Evolutionary conservation across 1,284 basidiomycete species (phyloP), one percentile per base, ranked within the genome.

Genomic region (Malassezia nana): DNA sequence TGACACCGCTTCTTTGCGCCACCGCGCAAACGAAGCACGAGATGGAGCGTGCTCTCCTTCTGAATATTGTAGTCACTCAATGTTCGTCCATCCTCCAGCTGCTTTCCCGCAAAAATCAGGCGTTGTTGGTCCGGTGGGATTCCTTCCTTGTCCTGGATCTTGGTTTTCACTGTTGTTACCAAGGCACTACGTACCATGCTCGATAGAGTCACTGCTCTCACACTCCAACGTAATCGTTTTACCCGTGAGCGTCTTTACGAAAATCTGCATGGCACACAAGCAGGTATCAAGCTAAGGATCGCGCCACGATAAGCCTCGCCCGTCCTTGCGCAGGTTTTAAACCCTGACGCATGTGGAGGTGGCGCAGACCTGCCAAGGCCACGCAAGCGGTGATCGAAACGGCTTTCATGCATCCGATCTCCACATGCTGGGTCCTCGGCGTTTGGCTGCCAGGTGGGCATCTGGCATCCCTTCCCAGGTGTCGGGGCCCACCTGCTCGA

Each of bases 51-150:
- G 31, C 63, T 62, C 61, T 72, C 66, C 74, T 94, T 94, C 74
- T 96, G 91, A 71, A 77, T 80, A 75, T 96, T 95, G 75, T 86
- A 80, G 52, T 77, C 76, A 51, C 74, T 73, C 45, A 77, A 70
- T 28, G 76, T 77, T 30, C 76, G 69, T 26, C 77, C 77, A 58
- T 77, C 77, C 63, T 78, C 77, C 48, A 96, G 85, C 79, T 96
- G 91, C 81, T 95, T 95, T 69, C 91, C 91, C 50, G 91, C 91
- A 75, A 95, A 96, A 80, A 95, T 94, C 76, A 96, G 78, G 66
- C 91, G 89, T 77, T 95, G 91, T 78, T 95, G 89, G 79, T 94
- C 90, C 65, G 88, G 88, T 55, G 88, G 87, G 58, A 91, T 91
- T 28, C 88, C 78, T 64, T 79, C 78, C 74, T 80, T 79, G 71